Conservation (phyloP, 257 asterid species). For the Solanum ossicruentum region DNA sequence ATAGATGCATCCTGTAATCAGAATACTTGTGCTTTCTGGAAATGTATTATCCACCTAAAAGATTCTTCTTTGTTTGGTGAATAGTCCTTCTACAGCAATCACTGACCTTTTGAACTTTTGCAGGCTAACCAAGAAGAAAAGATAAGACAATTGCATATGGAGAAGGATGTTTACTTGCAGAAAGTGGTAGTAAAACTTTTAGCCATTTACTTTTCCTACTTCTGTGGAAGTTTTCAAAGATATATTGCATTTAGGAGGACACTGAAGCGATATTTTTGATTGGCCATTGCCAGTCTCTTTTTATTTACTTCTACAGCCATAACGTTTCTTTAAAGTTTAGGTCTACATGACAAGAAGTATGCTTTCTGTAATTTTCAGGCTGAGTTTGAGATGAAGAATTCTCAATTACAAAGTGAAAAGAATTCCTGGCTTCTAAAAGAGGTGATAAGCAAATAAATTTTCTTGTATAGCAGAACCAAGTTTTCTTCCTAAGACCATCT, state of each 20-base stretch:
- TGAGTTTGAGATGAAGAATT: conserved; percentile 23
- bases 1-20: background rate
- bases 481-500: background rate
- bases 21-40: background rate
- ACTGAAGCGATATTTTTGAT: background rate
- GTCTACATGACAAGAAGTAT: background rate
- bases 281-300: background rate
- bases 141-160: conserved; percentile 28
- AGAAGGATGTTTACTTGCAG: conserved; percentile 26
- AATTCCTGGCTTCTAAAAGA: conserved; percentile 45
- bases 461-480: background rate
- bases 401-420: conserved; percentile 34
- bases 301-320: background rate
- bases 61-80: background rate
- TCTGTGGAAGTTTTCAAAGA: background rate
- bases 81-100: background rate
- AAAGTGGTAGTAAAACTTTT: conserved; percentile 40
- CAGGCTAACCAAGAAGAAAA: conserved; percentile 42
- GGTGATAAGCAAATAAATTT: conserved; percentile 17
- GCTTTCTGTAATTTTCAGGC: conserved; percentile 17
- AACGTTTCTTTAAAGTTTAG: conserved; percentile 1
- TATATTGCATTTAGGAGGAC: background rate
- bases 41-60: background rate
- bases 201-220: background rate
- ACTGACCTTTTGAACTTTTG: conserved; percentile 17